Base-by-base conservation (phyloP, 1,284 basidiomycete genomes). In the Ceratobasidium sp. region DNA sequence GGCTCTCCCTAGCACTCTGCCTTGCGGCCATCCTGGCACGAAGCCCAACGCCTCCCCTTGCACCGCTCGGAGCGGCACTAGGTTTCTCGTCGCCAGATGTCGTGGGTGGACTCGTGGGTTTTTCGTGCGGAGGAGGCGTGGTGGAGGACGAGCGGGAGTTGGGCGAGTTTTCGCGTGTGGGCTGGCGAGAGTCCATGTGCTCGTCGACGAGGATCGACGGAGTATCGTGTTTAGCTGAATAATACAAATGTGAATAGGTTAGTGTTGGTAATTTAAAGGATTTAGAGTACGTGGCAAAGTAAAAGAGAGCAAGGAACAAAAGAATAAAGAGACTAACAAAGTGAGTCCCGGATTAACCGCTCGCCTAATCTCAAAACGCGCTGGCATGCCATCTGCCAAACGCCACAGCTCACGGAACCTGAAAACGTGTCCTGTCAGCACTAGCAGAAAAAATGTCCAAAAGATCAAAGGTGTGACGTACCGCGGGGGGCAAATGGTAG, bases 311-410 rank as follows among this genome's bases (percentile, higher is more conserved):
- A 51, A 31, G 31, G 1, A 31, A 45, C 11, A 19, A 22, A 6
- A 64, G 15, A 53, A 9, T 17, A 31, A 63, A 24, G 11, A 50
- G 36, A 75, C 77, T 71, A 69, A 78, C 79, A 45, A 27, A 81
- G 51, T 11, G 81, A 33, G 63, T 92, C 91, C 80, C 88, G 90
- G 76, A 91, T 89, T 9, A 91, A 85, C 45, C 89, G 87, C 81
- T 93, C 93, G 50, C 88, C 86, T 8, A 91, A 86, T 76, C 88
- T 87, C 76, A 97, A 87, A 22, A 94, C 92, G 67, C 93, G 87
- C 79, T 89, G 89, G 83, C 94, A 96, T 6, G 94, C 92, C 88
- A 96, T 93, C 79, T 94, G 92, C 95, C 96, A 98, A 45, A 94
- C 89, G 0, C 92, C 93, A 54, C 95, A 93, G 78, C 93, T 94